Conservation (phyloP, 2,329 filamentous ascomycete genomes). For the Gyromitra esculenta region DNA sequence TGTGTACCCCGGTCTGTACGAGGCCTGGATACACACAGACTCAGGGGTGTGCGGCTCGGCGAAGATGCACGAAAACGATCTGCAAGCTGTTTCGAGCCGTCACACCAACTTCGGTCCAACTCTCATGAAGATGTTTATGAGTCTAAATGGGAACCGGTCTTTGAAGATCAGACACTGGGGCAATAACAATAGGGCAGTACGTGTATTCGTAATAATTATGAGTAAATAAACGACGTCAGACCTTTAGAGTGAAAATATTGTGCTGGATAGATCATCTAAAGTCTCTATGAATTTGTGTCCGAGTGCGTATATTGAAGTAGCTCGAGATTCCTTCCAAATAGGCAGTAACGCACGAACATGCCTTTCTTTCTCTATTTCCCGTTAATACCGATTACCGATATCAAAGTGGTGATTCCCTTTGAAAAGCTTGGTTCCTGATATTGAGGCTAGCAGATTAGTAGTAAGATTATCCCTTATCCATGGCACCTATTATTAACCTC, state of each 20-base stretch:
- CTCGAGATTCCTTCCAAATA: slow-evolving; percentile 1
- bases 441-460: neutral
- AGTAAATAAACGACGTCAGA: slow-evolving; percentile 20
- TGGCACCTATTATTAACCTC: slow-evolving; percentile 36
- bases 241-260: neutral
- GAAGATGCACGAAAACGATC: slow-evolving; percentile 37
- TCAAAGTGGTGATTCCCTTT: slow-evolving; percentile 19
- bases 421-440: slow-evolving; percentile 38
- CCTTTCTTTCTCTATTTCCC: neutral
- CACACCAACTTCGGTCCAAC: slow-evolving; percentile 22
- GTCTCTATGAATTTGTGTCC: neutral
- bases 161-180: neutral
- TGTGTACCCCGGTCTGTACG: slow-evolving; percentile 24
- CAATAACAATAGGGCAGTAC: slow-evolving; percentile 18
- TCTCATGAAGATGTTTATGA: slow-evolving; percentile 15
- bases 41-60: slow-evolving; percentile 44
- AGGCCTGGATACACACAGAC: slow-evolving; percentile 11
- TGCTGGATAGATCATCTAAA: neutral
- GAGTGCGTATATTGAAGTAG: neutral
- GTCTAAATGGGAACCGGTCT: slow-evolving; percentile 1
- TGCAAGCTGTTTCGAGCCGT: slow-evolving; percentile 18
- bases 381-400: slow-evolving; percentile 16
- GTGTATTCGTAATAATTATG: neutral
- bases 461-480: neutral
- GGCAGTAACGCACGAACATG: neutral